Conservation (phyloP, 2,329 filamentous ascomycete genomes). For the Xylariaceae sp. region DNA sequence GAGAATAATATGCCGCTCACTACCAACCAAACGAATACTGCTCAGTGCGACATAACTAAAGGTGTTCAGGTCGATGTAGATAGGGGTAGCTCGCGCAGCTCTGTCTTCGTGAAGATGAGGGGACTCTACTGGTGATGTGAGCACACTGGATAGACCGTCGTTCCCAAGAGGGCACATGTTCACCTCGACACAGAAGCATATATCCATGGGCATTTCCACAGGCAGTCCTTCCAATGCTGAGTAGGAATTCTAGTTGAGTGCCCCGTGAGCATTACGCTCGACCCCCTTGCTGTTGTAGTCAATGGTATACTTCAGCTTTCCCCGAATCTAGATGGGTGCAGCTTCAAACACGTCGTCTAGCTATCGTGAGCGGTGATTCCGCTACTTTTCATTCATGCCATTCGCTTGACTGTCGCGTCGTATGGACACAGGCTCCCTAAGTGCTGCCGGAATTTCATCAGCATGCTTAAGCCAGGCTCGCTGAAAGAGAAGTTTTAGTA, state of each 20-base stretch:
- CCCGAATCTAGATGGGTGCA: conserved; percentile 25
- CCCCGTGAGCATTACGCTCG: conserved; percentile 43
- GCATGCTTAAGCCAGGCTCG: conserved; percentile 42
- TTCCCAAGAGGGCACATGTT: conserved; percentile 32
- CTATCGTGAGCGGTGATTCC: conserved; percentile 28
- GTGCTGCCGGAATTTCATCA: conserved; percentile 30
- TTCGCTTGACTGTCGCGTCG: neutral
- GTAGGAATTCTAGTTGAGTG: conserved; percentile 42
- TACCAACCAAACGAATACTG: conserved; percentile 30
- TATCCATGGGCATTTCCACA: conserved; percentile 35
- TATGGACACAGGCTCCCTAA: conserved; percentile 1
- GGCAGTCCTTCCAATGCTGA: conserved; percentile 44
- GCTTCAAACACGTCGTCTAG: conserved; percentile 26
- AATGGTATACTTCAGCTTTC: conserved; percentile 43
- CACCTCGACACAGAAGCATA: conserved; percentile 46
- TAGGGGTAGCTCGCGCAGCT: conserved; percentile 37
- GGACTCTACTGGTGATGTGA: conserved; percentile 38
- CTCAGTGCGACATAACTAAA: conserved; percentile 43
- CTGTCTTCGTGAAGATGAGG: conserved; percentile 43
- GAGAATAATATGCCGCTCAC: conserved; percentile 37
- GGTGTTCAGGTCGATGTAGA: conserved; percentile 43
- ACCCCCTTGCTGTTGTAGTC: conserved; percentile 43
- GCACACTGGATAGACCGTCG: neutral
- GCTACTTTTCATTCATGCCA: neutral
- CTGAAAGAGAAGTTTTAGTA: conserved; percentile 48